Conservation (phyloP, 2,329 filamentous ascomycete genomes). For the Colletotrichum agaves region DNA sequence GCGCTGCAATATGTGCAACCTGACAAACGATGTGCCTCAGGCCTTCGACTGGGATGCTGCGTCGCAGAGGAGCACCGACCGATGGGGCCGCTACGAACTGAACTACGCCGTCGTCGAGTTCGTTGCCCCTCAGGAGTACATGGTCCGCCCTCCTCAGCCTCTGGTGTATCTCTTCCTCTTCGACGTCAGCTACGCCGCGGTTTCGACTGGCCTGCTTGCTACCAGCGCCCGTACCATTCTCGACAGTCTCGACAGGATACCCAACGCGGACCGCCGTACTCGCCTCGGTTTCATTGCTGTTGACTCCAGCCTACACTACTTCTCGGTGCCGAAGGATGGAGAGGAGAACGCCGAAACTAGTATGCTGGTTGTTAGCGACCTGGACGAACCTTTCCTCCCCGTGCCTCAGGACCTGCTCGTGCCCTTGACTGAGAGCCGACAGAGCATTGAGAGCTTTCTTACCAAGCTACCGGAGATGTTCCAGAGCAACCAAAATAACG, state of each 20-base stretch:
- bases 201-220: conserved; percentile 89
- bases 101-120: conserved; percentile 99
- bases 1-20: conserved; percentile 99
- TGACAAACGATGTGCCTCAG: conserved; percentile 99
- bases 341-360: conserved; percentile 86
- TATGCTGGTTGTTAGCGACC: conserved; percentile 94
- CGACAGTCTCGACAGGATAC: conserved; percentile 95
- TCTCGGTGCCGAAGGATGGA: conserved; percentile 89
- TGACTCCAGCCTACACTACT: conserved; percentile 95
- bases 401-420: conserved; percentile 93
- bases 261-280: conserved; percentile 95
- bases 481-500: conserved; percentile 88
- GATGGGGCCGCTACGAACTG: conserved; percentile 91
- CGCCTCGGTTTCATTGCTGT: conserved; percentile 95
- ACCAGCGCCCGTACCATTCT: conserved; percentile 93
- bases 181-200: conserved; percentile 90
- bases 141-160: conserved; percentile 96
- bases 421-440: conserved; percentile 86
- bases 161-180: conserved; percentile 96
- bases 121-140: conserved; percentile 98
- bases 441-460: conserved; percentile 92
- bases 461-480: conserved; percentile 96
- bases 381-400: conserved; percentile 96
- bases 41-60: conserved; percentile 98
- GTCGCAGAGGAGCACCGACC: conserved; percentile 88